These are phyloP conservation scores for Wickerhamomyces chambardii DNA, from an alignment of 805 yeast species.

Conservation along the genomic window DNA sequence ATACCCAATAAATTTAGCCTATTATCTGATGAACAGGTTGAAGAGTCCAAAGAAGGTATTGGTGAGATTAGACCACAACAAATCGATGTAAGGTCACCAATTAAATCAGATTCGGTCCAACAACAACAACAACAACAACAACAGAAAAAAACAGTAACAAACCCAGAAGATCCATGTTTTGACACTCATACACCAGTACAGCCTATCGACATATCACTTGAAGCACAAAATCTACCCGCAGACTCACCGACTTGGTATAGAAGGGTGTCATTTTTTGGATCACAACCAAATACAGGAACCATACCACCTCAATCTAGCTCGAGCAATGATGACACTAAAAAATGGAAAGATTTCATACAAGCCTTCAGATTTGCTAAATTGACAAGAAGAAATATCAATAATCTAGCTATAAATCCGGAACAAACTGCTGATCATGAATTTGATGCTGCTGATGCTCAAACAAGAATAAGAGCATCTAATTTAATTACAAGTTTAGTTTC, in stretches of 20 bases:
- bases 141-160: too few relatives aligned
- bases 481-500: conserved; percentile 45
- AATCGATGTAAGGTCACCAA: too few relatives aligned
- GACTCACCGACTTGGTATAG: background rate
- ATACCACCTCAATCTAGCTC: background rate
- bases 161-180: too few relatives aligned
- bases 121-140: too few relatives aligned
- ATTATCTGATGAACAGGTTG: background rate
- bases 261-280: background rate
- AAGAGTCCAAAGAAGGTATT: background rate
- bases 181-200: background rate
- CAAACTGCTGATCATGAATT: too few relatives aligned
- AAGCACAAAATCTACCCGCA: too few relatives aligned
- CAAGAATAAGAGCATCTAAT: conserved; percentile 27
- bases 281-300: background rate
- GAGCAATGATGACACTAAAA: conserved; percentile 3
- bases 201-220: too few relatives aligned
- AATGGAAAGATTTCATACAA: conserved; percentile 18
- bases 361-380: conserved; percentile 15
- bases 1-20: background rate
- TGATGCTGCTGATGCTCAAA: conserved; percentile 15
- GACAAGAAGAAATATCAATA: too few relatives aligned
- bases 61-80: background rate
- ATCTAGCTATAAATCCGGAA: too few relatives aligned
- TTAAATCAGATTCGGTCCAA: too few relatives aligned